Evolutionary conservation across 2,329 filamentous ascomycete genomes (phyloP), one percentile per base, ranked within the genome.

Genomic region (Aspergillus sp.): DNA sequence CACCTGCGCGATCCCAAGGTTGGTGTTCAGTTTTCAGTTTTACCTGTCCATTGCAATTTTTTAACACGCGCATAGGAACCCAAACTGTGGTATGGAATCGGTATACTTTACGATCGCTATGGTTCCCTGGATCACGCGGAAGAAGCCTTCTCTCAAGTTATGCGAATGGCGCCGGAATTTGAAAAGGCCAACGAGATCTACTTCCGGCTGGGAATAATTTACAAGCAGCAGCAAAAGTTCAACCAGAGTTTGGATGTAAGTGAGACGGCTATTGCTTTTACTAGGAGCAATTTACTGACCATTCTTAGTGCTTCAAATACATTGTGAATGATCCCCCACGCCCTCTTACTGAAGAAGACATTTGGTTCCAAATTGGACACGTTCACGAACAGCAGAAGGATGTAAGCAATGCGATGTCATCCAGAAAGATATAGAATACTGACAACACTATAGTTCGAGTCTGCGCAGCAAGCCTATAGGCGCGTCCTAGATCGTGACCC

Each of bases 151-250:
- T 97, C 93, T 2, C 91, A 98, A 71, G 95, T 99, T 61, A 98
- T 99, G 95, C 89, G 91, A 66, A 98, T 99, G 89, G 89, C 96
- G 68, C 95, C 93, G 4, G 89, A 92, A 66, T 98, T 98, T 66
- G 95, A 99, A 71, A 99, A 99, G 82, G 93, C 93, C 56, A 98
- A 98, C 70, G 95, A 99, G 74, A 98, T 99, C 53, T 99, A 98
- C 75, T 99, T 99, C 78, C 87, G 95, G 26, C 84, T 99, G 8
- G 95, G 95, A n/a, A 99, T 99, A 79, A 98, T 99, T 64, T 98
- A 98, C 81, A 99, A 99, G 75, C 93, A 98, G 70, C 95, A 98
- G 72, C 89, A 93, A 61, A 98, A 98, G 74, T 99, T 93, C 73
- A 82, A 82, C 52, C 89, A 96, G 71, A 97, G 93, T 81, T 81